A percentile compares a stretch with the other conserved stretches of the same genome.
Evolutionary conservation across 2,329 filamentous ascomycete genomes (phyloP).

Genomic region (Hirsutella thompsonii): DNA sequence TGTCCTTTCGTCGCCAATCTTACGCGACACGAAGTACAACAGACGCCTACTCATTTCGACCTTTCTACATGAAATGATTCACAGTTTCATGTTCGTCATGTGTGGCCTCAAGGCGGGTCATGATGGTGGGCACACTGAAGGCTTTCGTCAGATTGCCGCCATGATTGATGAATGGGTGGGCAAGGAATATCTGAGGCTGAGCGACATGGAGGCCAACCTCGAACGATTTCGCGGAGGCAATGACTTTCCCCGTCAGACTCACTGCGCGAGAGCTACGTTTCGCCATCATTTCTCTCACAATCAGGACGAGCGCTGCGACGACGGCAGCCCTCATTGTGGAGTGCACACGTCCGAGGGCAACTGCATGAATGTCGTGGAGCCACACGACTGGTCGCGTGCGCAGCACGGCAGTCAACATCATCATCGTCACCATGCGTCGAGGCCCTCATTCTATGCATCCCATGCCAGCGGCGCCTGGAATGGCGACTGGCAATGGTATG

Average conservation of each 20-base stretch:
- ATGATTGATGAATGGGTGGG: constrained; percentile 52
- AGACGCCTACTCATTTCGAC: constrained; percentile 49
- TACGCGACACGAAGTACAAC: constrained; percentile 43
- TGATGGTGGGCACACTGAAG: constrained; percentile 46
- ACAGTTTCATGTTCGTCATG: constrained; percentile 51
- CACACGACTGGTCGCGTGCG: background rate
- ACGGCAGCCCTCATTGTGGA: background rate
- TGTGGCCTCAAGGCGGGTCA: constrained; percentile 44
- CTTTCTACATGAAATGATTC: constrained; percentile 54
- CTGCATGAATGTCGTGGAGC: constrained; percentile 2
- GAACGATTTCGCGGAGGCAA: constrained; percentile 32
- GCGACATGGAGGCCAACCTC: constrained; percentile 49
- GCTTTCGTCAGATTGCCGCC: constrained; percentile 44
- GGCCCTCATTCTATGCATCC: background rate
- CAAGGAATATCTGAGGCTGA: constrained; percentile 36
- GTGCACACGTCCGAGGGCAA: background rate
- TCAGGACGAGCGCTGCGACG: constrained; percentile 4
- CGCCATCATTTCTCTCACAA: too few species aligned
- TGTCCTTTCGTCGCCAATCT: constrained; percentile 44
- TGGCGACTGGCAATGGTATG: constrained; percentile 21
- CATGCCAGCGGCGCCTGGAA: constrained; percentile 5
- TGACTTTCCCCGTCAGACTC: background rate
- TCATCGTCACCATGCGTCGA: background rate
- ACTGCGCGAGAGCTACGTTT: background rate
- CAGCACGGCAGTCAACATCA: background rate